These are phyloP conservation scores for Zygosaccharomyces sapae DNA, from an alignment of 1,139 yeast species.

Conservation along the genomic window DNA sequence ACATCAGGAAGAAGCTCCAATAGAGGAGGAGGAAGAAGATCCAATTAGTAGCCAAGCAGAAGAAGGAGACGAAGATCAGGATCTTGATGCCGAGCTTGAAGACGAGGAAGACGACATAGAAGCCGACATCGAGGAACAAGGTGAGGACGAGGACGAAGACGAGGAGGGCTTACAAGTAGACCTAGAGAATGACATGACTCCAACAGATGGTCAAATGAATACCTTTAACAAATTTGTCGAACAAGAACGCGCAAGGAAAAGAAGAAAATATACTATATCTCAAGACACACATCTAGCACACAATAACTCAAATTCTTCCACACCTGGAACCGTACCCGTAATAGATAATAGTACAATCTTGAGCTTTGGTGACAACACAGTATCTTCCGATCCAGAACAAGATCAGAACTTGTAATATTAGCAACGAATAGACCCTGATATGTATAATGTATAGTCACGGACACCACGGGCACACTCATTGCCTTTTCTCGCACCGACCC, in stretches of 20 bases:
- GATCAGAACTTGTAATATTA: background rate
- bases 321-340: slow-evolving; percentile 35
- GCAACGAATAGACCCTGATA: too few species aligned
- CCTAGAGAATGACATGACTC: background rate
- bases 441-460: too few species aligned
- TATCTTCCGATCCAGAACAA: slow-evolving; percentile 26
- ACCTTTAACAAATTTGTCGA: slow-evolving; percentile 27
- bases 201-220: slow-evolving; percentile 23
- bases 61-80: slow-evolving; percentile 4
- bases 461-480: too few species aligned
- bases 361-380: slow-evolving; percentile 44
- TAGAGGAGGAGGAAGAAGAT: background rate
- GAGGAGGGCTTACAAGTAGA: background rate
- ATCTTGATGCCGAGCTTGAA: slow-evolving; percentile 1
- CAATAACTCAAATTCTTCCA: slow-evolving; percentile 14
- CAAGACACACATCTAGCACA: slow-evolving; percentile 5
- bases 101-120: background rate
- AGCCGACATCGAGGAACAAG: background rate
- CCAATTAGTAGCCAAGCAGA: background rate
- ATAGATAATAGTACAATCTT: slow-evolving; percentile 37
- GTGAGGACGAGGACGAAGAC: background rate
- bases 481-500: too few species aligned
- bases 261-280: slow-evolving; percentile 20
- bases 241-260: slow-evolving; percentile 22
- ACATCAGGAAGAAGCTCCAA: slow-evolving; percentile 1